Base-by-base conservation (phyloP, 257 asterid species). In the Asclepias syriaca region DNA sequence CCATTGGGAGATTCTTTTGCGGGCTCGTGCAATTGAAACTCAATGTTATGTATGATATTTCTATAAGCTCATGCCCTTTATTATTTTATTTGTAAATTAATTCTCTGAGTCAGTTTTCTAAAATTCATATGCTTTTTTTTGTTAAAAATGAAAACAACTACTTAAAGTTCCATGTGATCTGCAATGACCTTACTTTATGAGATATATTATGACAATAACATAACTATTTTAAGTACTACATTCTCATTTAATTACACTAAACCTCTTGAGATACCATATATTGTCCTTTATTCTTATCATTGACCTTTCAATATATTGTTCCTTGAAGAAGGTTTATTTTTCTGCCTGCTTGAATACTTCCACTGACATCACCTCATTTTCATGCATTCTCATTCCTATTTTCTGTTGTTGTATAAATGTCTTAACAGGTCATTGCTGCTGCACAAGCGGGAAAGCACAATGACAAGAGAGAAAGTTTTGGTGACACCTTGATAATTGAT, bases 1-100 rank as follows among this genome's bases (percentile, higher is more conserved):
- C 32, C 98, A 94, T 73, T 91, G 97, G 98, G 98, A 91, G 84
- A 73, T 89, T 69, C 89, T 94, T 82, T 96, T 94, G 29, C 96
- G 96, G 22, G 97, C 96, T 21, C 93, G 97, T 74, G 98, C 98
- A 49, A 87, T 94, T 57, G 97, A 94, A 84, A 94, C 97, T 49
- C 98, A 91, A 78, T 91, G 98, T 72, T 94, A 94, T 45, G 96
- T 94, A 87, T 67, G 90, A 58, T 65, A 61, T 1, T 54, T 2
- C 27, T 58, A 39, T 63, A 6, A 29, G n/a, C 21, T 54, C 37
- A 19, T 40, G 12, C 2, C 3, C 39, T 66, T 5, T 37, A 6
- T 22, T 66, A 10, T n/a, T 22, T 66, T 21, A 3, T 43, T 18
- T 39, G 18, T n/a, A 16, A 13, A 65, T 51, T 40, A 16, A 63